Conservation (phyloP, 345 rosid genomes). For the Limnanthes douglasii region DNA sequence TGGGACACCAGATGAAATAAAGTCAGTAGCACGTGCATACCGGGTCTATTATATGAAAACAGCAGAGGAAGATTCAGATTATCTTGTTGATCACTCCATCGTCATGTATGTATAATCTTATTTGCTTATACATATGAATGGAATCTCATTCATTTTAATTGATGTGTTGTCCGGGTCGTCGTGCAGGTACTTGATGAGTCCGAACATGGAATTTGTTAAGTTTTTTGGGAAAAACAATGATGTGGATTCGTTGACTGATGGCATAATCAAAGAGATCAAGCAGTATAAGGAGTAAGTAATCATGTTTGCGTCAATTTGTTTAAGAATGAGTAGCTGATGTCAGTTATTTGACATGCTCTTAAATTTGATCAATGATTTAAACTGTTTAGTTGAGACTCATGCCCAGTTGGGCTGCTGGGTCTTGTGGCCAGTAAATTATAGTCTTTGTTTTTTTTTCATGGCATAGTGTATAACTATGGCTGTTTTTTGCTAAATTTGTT, state of each 20-base stretch:
- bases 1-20: slow-evolving; percentile 64
- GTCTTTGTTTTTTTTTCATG: too few species aligned
- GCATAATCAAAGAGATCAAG: slow-evolving; percentile 59
- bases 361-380: too few species aligned
- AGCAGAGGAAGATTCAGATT: slow-evolving; percentile 90
- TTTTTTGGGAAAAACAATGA: slow-evolving; percentile 91
- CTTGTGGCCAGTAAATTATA: too few species aligned
- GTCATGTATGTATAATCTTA: slow-evolving; percentile 47
- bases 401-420: too few species aligned
- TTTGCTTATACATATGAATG: not conserved
- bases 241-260: slow-evolving; percentile 52
- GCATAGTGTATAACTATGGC: too few species aligned
- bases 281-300: slow-evolving; percentile 27
- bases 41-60: slow-evolving; percentile 98
- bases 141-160: not conserved
- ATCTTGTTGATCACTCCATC: slow-evolving; percentile 97
- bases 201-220: slow-evolving; percentile 74
- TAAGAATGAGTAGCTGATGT: too few species aligned
- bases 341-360: too few species aligned
- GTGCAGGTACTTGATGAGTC: slow-evolving; percentile 87
- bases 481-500: too few species aligned
- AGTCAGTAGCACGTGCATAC: slow-evolving; percentile 75
- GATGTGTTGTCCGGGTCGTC: not conserved
- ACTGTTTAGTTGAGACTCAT: too few species aligned
- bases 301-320: too few species aligned